A percentile compares a stretch with the other conserved stretches of the same genome.
phyloP scores from a whole-genome alignment of 106 monocot species.

The Apostasia shenzhenica region DNA sequence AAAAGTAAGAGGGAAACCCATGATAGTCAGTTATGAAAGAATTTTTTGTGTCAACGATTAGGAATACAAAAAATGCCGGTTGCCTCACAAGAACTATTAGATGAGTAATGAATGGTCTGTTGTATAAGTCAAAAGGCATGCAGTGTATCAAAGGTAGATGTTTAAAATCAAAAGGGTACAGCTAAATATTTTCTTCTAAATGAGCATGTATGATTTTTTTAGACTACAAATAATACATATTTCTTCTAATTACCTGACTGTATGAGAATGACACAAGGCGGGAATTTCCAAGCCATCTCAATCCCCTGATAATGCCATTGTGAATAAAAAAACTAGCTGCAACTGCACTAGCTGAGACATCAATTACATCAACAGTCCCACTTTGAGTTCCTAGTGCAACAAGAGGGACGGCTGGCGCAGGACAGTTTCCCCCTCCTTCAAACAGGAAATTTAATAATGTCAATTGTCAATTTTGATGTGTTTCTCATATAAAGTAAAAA shows the following conservation, averaged over 20 bases:
- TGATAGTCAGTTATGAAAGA: no score
- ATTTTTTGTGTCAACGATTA: no score
- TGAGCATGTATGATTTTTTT: no score
- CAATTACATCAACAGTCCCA: conserved; percentile 86
- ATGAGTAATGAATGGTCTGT: no score
- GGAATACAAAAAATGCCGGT: no score
- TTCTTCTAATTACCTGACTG: conserved; percentile 41
- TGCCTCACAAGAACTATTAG: no score
- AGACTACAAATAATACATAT: no score
- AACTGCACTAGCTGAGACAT: conserved; percentile 89
- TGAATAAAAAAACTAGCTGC: conserved; percentile 92
- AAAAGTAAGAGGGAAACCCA: no score
- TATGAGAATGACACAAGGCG: conserved; percentile 96
- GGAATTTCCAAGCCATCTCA: conserved; percentile 99
- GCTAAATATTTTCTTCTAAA: no score
- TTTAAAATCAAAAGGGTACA: no score
- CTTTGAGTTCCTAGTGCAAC: conserved; percentile 95
- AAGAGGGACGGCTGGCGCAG: conserved; percentile 94
- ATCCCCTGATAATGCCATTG: conserved; percentile 64
- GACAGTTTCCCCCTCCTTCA: conserved; percentile 92
- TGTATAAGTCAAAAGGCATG: no score
- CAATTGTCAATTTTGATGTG: conserved; percentile 2
- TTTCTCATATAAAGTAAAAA: not conserved
- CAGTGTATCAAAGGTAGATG: no score
- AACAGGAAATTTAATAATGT: conserved; percentile 8